Percentiles rank a stretch among this genome's conserved stretches.
These are phyloP conservation scores for Haplosporangium gracile DNA, from an alignment of 192 early-diverging fungal genomes.

Conservation along the genomic window DNA sequence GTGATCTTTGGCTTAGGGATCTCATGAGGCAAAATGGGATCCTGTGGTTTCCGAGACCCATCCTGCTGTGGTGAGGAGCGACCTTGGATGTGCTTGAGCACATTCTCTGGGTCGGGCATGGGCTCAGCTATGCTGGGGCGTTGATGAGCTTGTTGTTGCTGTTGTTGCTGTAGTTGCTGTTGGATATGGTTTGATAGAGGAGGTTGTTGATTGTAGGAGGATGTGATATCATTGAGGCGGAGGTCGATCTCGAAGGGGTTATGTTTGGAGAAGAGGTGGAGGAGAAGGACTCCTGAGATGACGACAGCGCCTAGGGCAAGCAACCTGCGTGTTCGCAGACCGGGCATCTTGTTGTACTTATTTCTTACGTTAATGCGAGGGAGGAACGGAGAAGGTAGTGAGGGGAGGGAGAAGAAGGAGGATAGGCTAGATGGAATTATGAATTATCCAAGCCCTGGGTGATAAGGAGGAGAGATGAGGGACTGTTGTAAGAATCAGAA, in stretches of 20 bases:
- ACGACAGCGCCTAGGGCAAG: not conserved
- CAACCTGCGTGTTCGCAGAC: conserved; percentile 11
- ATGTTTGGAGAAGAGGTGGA: conserved; percentile 3
- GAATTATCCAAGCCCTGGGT: not conserved
- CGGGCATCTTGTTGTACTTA: conserved; percentile 2
- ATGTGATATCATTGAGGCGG: not conserved
- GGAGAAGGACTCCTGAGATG: conserved; percentile 9
- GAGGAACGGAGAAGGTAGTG: not conserved
- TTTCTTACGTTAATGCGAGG: not conserved
- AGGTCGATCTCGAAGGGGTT: not conserved
- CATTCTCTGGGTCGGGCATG: not conserved
- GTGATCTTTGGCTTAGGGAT: conserved; percentile 19
- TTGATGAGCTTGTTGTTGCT: not conserved
- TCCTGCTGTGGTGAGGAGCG: not conserved
- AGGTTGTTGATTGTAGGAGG: not conserved
- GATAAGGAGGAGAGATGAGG: not conserved
- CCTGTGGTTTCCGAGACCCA: not conserved
- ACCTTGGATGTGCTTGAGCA: conserved; percentile 2
- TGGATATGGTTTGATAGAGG: not conserved
- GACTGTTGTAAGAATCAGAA: not conserved
- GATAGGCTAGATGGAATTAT: no score
- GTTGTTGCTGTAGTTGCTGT: not conserved
- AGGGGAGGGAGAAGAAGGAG: not conserved
- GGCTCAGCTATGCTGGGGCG: not conserved
- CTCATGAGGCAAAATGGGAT: not conserved